Evolutionary conservation across 495 filamentous ascomycete species (phyloP), one percentile per base, ranked within the genome.

Genomic region (Cryomyces minteri): DNA sequence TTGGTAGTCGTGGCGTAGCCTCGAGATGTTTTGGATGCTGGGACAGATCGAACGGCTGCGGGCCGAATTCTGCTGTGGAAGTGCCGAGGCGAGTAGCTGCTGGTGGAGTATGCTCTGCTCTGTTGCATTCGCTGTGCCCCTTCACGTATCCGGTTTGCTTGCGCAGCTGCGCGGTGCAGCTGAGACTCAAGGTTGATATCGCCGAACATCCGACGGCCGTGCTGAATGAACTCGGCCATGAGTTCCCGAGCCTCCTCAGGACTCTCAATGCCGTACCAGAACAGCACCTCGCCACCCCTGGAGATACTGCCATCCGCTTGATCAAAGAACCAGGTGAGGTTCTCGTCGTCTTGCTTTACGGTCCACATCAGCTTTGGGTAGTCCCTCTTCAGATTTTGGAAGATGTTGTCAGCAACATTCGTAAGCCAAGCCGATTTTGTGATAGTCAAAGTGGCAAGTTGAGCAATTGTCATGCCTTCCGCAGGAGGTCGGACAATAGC

Each of bases 271-370:
- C 90, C 90, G 57, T 90, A 94, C 85, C 90, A 98, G 70, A 96
- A 96, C 59, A 96, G 79, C 33, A 95, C 84, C 54, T 92, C 79
- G 44, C 84, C 85, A 43, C 84, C 74, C 32, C 77, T 73, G 40
- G 81, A 82, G 48, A 95, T 68, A 62, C 83, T 93, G 41, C 92
- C 92, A 48, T 94, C 84, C 6, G 90, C 82, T 69, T 94, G 94
- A 65, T 94, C 88, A 51, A 92, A 94, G 69, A 96, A 96, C 90
- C 90, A 98, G 30, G 83, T 86, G 54, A 98, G 69, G 60, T 96
- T 96, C 71, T 96, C 92, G 51, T 98, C 90, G 49, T 90, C 84
- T 54, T 86, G 80, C 66, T 84, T 87, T 38, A 95, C 90, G n/a
- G 86, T 94, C 88, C 90, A 98, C 32, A 88, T 79, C 44, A 96